Evolutionary conservation across 305 asterid species (phyloP).

Genomic region (Fraxinus sp.): DNA sequence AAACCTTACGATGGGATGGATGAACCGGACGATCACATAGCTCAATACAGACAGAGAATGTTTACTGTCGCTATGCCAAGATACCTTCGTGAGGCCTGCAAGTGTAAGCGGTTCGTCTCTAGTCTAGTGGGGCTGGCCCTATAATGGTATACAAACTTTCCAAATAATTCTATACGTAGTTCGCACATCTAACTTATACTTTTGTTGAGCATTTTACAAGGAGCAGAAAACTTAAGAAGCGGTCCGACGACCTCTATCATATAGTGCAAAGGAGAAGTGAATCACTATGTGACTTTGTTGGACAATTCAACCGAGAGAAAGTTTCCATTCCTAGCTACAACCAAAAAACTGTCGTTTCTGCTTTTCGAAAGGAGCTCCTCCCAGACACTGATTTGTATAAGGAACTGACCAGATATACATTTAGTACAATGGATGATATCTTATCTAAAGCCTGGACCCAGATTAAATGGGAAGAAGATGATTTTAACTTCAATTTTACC

Average conservation of each 20-base stretch:
- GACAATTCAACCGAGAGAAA: too few species aligned
- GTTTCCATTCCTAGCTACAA: too few species aligned
- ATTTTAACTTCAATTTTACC: too few species aligned
- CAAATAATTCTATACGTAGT: background rate
- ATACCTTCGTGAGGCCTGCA: background rate
- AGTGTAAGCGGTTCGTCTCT: background rate
- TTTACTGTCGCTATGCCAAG: background rate
- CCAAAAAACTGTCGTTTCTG: too few species aligned
- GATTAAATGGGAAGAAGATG: too few species aligned
- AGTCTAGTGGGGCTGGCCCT: too few species aligned
- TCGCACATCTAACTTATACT: background rate
- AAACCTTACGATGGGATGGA: background rate
- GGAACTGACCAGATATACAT: too few species aligned
- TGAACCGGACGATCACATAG: background rate
- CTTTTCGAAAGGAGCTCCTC: too few species aligned
- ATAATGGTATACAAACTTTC: background rate
- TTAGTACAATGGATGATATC: too few species aligned
- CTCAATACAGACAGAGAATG: background rate
- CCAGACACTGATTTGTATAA: too few species aligned
- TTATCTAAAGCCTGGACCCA: too few species aligned
- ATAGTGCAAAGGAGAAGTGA: background rate
- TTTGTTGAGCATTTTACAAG: background rate
- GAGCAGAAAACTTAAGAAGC: background rate
- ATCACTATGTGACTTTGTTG: too few species aligned
- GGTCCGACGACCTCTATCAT: background rate